Evolutionary conservation across 352 stramenopile species (phyloP), one percentile per base, ranked within the genome.

Genomic region (Pythium apleroticum): DNA sequence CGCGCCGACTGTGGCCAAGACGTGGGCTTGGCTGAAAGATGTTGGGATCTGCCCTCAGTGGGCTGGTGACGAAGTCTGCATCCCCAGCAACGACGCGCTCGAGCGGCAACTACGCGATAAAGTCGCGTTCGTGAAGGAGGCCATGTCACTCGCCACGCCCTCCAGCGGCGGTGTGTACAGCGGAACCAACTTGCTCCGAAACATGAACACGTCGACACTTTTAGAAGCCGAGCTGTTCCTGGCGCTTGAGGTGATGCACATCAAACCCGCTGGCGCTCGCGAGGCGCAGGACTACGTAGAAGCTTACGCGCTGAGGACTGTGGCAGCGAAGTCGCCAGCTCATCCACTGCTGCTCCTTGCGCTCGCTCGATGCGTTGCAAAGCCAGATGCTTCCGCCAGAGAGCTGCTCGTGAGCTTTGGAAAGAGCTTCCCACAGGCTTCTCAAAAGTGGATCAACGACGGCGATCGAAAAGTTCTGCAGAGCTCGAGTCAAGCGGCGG

Each of bases 261-360:
- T 93, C 5, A 68, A 74, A 11, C 84, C 84, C 55, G 57, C 72
- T 10, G 59, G 73, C 20, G 60, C 57, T 1, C 57, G n/a, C 2
- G 78, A 88, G 35, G 62, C 68, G 0, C 48, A 66, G 3, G 41
- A 22, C 2, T 66, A 68, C 27, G n/a, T 93, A 37, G 69, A 80
- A 37, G 39, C 49, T 19, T 91, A 92, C 52, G 75, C 80, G 6
- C 50, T 25, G 2, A 45, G 20, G 1, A 46, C 73, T 2, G 64
- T 59, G 30, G 56, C 66, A 0, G 25, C 35, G 50, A 30, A 28
- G 14, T 0, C 49, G 43, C 65, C 65, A 9, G 77, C 71, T 1
- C 84, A 93, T 31, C 84, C 84, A 19, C 60, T 90, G 5, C 64
- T 89, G 19, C 57, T 93, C n/a, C 24, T 93, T 11, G 80, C 78